These are phyloP conservation scores for Trichoderma asperelloides DNA, from an alignment of 495 filamentous ascomycete genomes.

Conservation along the genomic window DNA sequence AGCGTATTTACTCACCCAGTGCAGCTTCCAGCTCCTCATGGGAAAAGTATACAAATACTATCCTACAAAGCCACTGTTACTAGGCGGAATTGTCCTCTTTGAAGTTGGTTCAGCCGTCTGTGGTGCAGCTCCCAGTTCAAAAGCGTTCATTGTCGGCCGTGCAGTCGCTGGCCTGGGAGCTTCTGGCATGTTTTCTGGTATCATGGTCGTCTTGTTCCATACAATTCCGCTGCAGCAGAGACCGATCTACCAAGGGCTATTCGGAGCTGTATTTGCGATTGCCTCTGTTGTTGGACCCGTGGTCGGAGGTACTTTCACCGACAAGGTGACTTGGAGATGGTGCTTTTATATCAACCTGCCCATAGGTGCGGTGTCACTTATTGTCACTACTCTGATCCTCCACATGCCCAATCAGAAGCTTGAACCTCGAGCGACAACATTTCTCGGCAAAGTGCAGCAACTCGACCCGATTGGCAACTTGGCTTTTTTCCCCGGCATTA, in stretches of 20 bases:
- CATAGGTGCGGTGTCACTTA: slow-evolving; percentile 51
- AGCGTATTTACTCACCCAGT: slow-evolving; percentile 41
- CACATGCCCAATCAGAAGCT: slow-evolving; percentile 31
- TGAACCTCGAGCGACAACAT: slow-evolving; percentile 23
- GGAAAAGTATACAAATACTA: slow-evolving; percentile 44
- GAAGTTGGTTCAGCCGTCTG: slow-evolving; percentile 45
- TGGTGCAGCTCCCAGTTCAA: slow-evolving; percentile 39
- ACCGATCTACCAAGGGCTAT: slow-evolving; percentile 28
- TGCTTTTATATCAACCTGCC: slow-evolving; percentile 71
- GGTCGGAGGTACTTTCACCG: slow-evolving; percentile 47
- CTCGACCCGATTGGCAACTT: slow-evolving; percentile 54
- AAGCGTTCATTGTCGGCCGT: slow-evolving; percentile 44
- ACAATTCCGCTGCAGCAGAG: slow-evolving; percentile 34
- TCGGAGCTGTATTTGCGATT: slow-evolving; percentile 43
- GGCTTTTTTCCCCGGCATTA: slow-evolving; percentile 54
- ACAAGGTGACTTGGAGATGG: slow-evolving; percentile 63
- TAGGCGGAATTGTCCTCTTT: slow-evolving; percentile 34
- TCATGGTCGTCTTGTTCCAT: slow-evolving; percentile 34
- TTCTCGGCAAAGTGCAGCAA: slow-evolving; percentile 37
- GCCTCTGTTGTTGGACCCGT: slow-evolving; percentile 66
- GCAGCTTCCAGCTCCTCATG: slow-evolving; percentile 35
- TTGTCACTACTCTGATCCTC: slow-evolving; percentile 47
- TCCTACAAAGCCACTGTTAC: slow-evolving; percentile 32
- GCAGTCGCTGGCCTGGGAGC: slow-evolving; percentile 48
- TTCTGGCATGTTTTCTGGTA: slow-evolving; percentile 32